Conservation (phyloP, 306 rosid genomes). For the Cercis canadensis region DNA sequence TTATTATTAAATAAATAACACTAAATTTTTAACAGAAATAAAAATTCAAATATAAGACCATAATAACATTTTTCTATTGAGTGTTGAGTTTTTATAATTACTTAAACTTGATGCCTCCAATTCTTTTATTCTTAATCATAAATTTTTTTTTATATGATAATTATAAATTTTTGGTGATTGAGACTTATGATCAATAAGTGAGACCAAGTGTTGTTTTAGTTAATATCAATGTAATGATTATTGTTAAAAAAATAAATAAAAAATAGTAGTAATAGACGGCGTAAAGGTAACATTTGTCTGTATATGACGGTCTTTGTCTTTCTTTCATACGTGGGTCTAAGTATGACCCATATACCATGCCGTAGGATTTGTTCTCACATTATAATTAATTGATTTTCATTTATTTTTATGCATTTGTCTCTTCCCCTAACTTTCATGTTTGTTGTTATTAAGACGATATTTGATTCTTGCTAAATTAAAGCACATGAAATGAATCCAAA, state of each 20-base stretch:
- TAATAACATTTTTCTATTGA: too few species aligned
- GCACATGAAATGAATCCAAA: background rate
- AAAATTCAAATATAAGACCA: too few species aligned
- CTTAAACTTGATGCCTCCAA: constrained; percentile 10
- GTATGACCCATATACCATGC: background rate
- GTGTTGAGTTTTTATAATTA: too few species aligned
- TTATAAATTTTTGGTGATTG: constrained; percentile 39
- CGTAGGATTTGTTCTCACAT: background rate
- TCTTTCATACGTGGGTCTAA: constrained; percentile 27
- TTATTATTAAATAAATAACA: too few species aligned
- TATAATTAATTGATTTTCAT: background rate
- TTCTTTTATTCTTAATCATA: constrained; percentile 2
- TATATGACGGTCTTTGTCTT: background rate
- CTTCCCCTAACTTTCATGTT: constrained; percentile 13
- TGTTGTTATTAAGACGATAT: constrained; percentile 7
- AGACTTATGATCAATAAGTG: constrained; percentile 20
- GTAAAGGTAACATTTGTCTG: too few species aligned
- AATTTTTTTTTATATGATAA: too few species aligned
- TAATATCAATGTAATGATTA: background rate
- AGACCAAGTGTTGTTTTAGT: too few species aligned
- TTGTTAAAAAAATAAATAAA: background rate
- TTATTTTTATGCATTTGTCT: constrained; percentile 9
- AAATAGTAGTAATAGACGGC: too few species aligned
- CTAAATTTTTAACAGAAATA: too few species aligned
- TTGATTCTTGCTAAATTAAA: background rate